Evolutionary conservation across 768 basidiomycete genomes (phyloP).

Genomic region (Mycena vitilis): DNA sequence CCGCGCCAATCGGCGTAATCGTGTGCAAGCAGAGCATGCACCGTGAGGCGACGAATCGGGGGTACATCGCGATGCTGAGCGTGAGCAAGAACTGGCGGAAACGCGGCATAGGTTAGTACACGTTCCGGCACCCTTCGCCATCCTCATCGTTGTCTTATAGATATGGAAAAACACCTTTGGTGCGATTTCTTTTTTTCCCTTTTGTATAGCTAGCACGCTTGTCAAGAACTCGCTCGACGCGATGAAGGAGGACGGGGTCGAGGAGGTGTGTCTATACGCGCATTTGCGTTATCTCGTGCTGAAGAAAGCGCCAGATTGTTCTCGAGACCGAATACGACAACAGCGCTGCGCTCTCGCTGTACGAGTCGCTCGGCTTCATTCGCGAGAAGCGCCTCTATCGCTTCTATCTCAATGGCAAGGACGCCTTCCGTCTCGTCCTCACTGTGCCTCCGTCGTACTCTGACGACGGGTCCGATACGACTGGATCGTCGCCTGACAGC

Average conservation of each 20-base stretch:
- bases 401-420: conserved; percentile 98
- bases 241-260: conserved; percentile 86
- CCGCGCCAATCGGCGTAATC: conserved; percentile 87
- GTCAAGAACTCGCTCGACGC: conserved; percentile 84
- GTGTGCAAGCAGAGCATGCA: conserved; percentile 98
- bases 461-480: conserved; percentile 48
- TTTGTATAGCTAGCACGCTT: conserved; percentile 80
- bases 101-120: conserved; percentile 87
- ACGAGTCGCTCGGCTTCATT: conserved; percentile 94
- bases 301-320: conserved; percentile 68
- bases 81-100: conserved; percentile 87
- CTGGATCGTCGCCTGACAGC: conserved; percentile 42
- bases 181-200: conserved; percentile 56
- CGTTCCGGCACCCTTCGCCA: conserved; percentile 47
- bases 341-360: conserved; percentile 85
- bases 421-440: conserved; percentile 88
- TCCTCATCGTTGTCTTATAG: conserved; percentile 62
- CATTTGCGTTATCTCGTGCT: background rate
- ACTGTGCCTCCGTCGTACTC: conserved; percentile 59
- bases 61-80: conserved; percentile 98
- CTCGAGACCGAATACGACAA: conserved; percentile 98
- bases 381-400: conserved; percentile 94
- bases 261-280: conserved; percentile 72
- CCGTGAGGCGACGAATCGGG: conserved; percentile 78
- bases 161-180: conserved; percentile 59